These are phyloP conservation scores for Fragaria vesca DNA, from an alignment of 306 rosid species.

Conservation along the genomic window DNA sequence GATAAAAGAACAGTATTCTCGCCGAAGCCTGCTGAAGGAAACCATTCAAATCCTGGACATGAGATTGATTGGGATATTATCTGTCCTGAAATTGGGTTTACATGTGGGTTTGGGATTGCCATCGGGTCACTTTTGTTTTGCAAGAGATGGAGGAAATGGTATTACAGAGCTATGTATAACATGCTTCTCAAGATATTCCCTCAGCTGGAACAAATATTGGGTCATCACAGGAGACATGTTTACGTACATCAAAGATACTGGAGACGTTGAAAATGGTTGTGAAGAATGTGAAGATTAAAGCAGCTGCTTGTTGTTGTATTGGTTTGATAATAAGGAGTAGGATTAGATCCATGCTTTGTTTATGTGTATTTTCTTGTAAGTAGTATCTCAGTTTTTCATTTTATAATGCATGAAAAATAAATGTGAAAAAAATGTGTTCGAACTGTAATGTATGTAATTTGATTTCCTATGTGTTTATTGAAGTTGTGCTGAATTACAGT, in stretches of 20 bases:
- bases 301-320: too few relatives aligned
- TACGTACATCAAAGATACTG: not conserved
- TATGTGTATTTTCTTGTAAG: not conserved
- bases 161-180: not conserved
- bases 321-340: not conserved
- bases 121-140: not conserved
- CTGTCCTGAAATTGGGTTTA: not conserved
- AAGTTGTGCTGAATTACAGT: too few relatives aligned
- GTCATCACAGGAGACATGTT: not conserved
- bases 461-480: too few relatives aligned
- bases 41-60: not conserved
- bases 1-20: not conserved
- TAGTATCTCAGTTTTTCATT: not conserved
- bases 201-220: not conserved
- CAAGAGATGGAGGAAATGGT: not conserved
- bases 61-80: not conserved
- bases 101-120: not conserved
- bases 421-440: too few relatives aligned
- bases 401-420: too few relatives aligned
- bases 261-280: not conserved
- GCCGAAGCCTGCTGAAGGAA: not conserved
- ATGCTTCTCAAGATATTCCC: not conserved
- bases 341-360: not conserved
- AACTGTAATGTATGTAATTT: too few relatives aligned
- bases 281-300: not conserved